phyloP scores from a whole-genome alignment of 2,329 filamentous ascomycete species.

The Trichophyton rubrum region DNA sequence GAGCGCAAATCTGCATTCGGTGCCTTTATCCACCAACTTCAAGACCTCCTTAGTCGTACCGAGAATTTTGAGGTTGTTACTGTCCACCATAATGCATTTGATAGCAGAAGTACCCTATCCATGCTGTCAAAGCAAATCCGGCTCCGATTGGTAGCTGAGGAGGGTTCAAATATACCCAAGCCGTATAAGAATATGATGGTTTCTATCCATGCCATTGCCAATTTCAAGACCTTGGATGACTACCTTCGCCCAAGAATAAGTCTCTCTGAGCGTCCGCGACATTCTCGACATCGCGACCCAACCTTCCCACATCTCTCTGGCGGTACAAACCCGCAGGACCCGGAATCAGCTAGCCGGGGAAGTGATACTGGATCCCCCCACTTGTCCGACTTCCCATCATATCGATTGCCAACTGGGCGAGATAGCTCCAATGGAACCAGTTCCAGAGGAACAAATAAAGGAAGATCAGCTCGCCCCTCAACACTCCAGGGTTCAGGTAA shows the following conservation, averaged over 20 bases:
- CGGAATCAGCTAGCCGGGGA: not conserved
- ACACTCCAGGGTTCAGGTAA: slow-evolving; percentile 48
- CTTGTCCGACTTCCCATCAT: slow-evolving; percentile 8
- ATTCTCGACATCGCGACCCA: slow-evolving; percentile 46
- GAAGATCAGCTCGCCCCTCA: slow-evolving; percentile 15
- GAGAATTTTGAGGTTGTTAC: slow-evolving; percentile 98
- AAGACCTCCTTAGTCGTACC: slow-evolving; percentile 88
- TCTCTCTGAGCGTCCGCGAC: slow-evolving; percentile 59
- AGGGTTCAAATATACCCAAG: slow-evolving; percentile 53
- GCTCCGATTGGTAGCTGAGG: slow-evolving; percentile 76
- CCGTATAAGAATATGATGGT: slow-evolving; percentile 93
- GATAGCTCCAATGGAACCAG: slow-evolving; percentile 2
- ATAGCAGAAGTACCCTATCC: slow-evolving; percentile 58
- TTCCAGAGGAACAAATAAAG: not conserved
- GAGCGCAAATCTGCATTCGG: slow-evolving; percentile 66
- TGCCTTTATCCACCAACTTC: slow-evolving; percentile 81
- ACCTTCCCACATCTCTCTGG: slow-evolving; percentile 62
- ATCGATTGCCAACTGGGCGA: not conserved
- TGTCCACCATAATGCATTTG: slow-evolving; percentile 58
- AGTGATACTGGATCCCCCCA: not conserved
- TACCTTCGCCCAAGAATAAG: slow-evolving; percentile 85
- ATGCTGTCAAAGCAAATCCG: slow-evolving; percentile 96
- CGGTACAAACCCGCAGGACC: slow-evolving; percentile 12
- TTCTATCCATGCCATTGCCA: slow-evolving; percentile 94
- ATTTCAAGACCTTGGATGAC: slow-evolving; percentile 92